Percentiles rank a stretch among this genome's conserved stretches.
Evolutionary conservation across 345 rosid species (phyloP).

Genomic region (Microthlaspi erraticum): DNA sequence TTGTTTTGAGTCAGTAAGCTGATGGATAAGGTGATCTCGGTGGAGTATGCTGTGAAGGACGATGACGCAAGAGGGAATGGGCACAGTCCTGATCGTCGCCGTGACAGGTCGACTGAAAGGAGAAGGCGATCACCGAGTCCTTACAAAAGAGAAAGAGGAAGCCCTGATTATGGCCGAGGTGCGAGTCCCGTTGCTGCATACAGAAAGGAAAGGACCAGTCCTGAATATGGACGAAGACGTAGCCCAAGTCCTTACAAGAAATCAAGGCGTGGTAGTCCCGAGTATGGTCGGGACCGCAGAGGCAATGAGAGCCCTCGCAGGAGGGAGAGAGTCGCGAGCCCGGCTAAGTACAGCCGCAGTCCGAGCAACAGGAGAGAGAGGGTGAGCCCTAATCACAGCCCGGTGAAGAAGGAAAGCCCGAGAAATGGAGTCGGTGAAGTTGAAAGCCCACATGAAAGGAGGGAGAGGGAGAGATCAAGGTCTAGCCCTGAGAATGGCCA

Average conservation of each 20-base stretch:
- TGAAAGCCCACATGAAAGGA: conserved; percentile 51
- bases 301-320: conserved; percentile 64
- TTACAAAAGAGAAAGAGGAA: conserved; percentile 78
- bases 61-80: conserved; percentile 81
- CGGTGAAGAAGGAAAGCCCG: conserved; percentile 49
- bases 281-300: conserved; percentile 54
- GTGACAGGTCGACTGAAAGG: conserved; percentile 80
- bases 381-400: conserved; percentile 55
- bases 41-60: conserved; percentile 92
- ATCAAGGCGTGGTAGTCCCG: conserved; percentile 65
- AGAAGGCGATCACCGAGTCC: conserved; percentile 84
- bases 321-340: conserved; percentile 59
- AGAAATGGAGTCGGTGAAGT: conserved; percentile 49
- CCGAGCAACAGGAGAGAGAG: conserved; percentile 55
- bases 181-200: conserved; percentile 62
- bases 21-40: conserved; percentile 85
- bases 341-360: conserved; percentile 51
- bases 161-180: conserved; percentile 94
- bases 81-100: conserved; percentile 71
- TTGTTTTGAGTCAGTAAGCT: conserved; percentile 71
- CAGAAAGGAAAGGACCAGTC: conserved; percentile 71
- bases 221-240: conserved; percentile 69
- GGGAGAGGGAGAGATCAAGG: conserved; percentile 53
- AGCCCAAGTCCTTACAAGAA: conserved; percentile 65
- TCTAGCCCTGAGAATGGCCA: conserved; percentile 55